Evolutionary conservation across 805 yeast genomes (phyloP), one percentile per base, ranked within the genome.

Genomic region (Clavispora carvajalis): DNA sequence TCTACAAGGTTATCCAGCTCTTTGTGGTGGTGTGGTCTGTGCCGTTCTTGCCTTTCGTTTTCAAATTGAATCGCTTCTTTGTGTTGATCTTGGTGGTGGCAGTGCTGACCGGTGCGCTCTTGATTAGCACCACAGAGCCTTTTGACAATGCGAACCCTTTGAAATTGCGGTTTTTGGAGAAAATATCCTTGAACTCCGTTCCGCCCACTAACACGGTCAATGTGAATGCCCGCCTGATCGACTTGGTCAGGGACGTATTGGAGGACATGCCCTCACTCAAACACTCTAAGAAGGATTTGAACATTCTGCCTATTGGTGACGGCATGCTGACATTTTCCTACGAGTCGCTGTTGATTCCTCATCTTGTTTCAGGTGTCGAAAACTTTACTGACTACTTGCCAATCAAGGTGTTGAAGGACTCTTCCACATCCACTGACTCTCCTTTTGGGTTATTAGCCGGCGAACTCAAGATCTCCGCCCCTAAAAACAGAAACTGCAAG

Each of bases 151-250:
- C 61, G 5, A 67, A 75, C 24, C 96, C 96, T 4, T 57, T 87
- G 58, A 89, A 87, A 57, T 65, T 86, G 42, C 69, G 90, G 47
- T 83, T 84, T 52, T 62, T 79, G 25, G 90, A 89, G 59, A 62
- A 66, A 2, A 67, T 83, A 38, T 75, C 84, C 47, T 58, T 82
- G 41, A 54, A 62, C 26, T 44, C 47, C 13, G 43, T 60, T 1
- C 42, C 52, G 3, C 40, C 44, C 1, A 53, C 53, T 4, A 60
- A 80, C 12, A 53, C 52, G 22, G 79, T 78, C 15, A 61, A 59
- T 18, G 71, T 80, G 0, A 62, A 45, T 46, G 85, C 84, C 4
- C 71, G 82, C 47, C 59, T 61, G 16, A 79, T 77, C 8, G 68
- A 67, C 41, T 62, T 59, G 15, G 47, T 80, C 18, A 54, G 58